These are phyloP conservation scores for Juglanconis oblonga DNA, from an alignment of 2,329 filamentous ascomycete genomes.

Conservation along the genomic window DNA sequence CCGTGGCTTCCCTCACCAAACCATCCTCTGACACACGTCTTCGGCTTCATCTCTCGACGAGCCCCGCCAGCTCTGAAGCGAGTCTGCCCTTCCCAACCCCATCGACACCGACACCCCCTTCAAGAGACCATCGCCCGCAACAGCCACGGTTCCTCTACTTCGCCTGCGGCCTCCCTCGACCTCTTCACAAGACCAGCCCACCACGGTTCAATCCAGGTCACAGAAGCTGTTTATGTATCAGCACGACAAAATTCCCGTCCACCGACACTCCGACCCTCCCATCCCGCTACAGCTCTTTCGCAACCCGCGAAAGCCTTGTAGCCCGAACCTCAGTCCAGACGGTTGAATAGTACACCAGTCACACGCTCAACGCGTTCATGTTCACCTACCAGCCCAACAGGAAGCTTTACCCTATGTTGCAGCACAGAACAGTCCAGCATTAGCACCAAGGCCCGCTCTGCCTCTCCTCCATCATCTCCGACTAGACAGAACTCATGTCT, in stretches of 20 bases:
- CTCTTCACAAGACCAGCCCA: slow-evolving; percentile 17
- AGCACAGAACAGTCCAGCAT: slow-evolving; percentile 50
- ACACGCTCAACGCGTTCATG: slow-evolving; percentile 51
- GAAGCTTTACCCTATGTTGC: slow-evolving; percentile 55
- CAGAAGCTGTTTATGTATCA: slow-evolving; percentile 92
- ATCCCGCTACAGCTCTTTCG: slow-evolving; percentile 96
- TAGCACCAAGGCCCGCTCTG: slow-evolving; percentile 48
- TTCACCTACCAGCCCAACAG: slow-evolving; percentile 50
- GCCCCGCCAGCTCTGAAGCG: slow-evolving; percentile 1
- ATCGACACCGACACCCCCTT: background rate
- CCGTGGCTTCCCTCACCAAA: background rate
- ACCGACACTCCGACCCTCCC: slow-evolving; percentile 81
- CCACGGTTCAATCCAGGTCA: slow-evolving; percentile 32
- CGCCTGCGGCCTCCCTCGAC: slow-evolving; percentile 6
- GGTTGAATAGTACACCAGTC: slow-evolving; percentile 61
- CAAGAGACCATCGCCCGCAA: background rate
- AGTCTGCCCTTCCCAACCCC: slow-evolving; percentile 5
- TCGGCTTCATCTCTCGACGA: background rate
- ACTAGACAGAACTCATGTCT: slow-evolving; percentile 35
- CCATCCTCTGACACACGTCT: background rate
- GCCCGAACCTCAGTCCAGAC: slow-evolving; percentile 84
- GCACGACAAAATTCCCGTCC: slow-evolving; percentile 86
- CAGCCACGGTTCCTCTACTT: background rate
- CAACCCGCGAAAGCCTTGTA: slow-evolving; percentile 92
- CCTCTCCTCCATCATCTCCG: slow-evolving; percentile 32